Conservation (phyloP, 306 rosid genomes). For the Ochetophila trinervis region DNA sequence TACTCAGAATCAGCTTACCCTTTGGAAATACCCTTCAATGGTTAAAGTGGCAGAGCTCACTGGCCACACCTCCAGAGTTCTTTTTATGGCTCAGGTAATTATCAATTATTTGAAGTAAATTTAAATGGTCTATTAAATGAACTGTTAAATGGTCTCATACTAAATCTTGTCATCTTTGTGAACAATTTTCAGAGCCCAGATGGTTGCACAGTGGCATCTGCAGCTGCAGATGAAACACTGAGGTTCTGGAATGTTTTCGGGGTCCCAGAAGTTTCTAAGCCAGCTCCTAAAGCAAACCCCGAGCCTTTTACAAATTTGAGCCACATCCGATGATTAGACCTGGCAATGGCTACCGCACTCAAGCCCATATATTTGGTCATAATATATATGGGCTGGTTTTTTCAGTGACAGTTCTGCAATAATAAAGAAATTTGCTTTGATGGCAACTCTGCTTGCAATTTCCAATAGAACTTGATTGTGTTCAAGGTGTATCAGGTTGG, state of each 20-base stretch:
- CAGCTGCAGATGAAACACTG: constrained; percentile 48
- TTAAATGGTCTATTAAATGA: too few species aligned
- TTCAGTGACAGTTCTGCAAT: constrained; percentile 47
- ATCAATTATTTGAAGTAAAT: not conserved
- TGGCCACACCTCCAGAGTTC: constrained; percentile 82
- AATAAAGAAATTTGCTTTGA: constrained; percentile 53
- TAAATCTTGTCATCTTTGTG: not conserved
- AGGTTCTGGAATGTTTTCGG: constrained; percentile 50
- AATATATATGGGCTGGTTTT: constrained; percentile 51
- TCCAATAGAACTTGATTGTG: constrained; percentile 58
- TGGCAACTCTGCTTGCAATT: constrained; percentile 59
- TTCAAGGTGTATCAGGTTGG: constrained; percentile 89
- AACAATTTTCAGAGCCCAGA: constrained; percentile 40
- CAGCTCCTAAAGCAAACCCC: constrained; percentile 31
- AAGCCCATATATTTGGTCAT: constrained; percentile 58
- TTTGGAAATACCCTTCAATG: constrained; percentile 92
- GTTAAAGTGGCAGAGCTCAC: constrained; percentile 69
- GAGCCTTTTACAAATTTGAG: constrained; percentile 44
- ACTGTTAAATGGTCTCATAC: too few species aligned
- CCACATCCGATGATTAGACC: constrained; percentile 40
- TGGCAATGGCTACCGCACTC: too few species aligned
- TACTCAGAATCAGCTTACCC: constrained; percentile 65
- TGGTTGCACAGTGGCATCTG: constrained; percentile 52
- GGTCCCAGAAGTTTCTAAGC: constrained; percentile 46
- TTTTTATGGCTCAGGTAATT: constrained; percentile 52